Evolutionary conservation across 768 basidiomycete species (phyloP), one percentile per base, ranked within the genome.

Genomic region (Mycena sanguinolenta): DNA sequence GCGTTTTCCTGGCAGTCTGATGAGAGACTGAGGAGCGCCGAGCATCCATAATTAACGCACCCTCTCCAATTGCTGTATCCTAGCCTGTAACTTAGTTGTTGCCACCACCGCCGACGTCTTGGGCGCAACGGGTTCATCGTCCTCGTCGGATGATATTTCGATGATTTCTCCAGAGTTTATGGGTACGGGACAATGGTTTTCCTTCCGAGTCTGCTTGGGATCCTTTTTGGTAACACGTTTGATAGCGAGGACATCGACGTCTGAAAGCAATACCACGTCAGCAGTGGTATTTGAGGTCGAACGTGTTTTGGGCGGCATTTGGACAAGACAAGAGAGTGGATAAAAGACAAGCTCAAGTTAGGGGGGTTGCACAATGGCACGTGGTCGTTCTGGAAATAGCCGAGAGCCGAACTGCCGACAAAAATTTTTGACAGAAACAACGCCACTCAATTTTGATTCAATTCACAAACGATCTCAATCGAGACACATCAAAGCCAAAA

Each of bases 121-220:
- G 2, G 57, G 38, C 19, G 27, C 44, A 13, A 60, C 58, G 21
- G 71, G 63, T 39, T 61, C 71, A 0, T 70, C 69, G 30, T 72
- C 71, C 36, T 72, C 71, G 28, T 72, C 71, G 13, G 67, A 69
- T 0, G 63, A 65, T 61, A 72, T 72, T 54, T 72, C 71, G 53
- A 72, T 72, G 6, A 72, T 62, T 34, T 72, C 71, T 30, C 39
- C 57, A 7, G 54, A 59, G 36, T 55, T 65, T 3, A 68, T 23
- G 9, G 67, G 58, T 3, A 68, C 28, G 9, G 67, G 58, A 34
- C 53, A 28, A 27, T 65, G 53, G 38, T 69, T 69, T 54, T 72
- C 67, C 49, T 72, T 65, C 52, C 71, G 58, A 23, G 63, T 69
- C n/a, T 59, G 55, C 32, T 63, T 63, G 44, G 61, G 59, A 53